Evolutionary conservation across 371 early-diverging fungal genomes (phyloP).

Genomic region (Actinomortierella wolfii): DNA sequence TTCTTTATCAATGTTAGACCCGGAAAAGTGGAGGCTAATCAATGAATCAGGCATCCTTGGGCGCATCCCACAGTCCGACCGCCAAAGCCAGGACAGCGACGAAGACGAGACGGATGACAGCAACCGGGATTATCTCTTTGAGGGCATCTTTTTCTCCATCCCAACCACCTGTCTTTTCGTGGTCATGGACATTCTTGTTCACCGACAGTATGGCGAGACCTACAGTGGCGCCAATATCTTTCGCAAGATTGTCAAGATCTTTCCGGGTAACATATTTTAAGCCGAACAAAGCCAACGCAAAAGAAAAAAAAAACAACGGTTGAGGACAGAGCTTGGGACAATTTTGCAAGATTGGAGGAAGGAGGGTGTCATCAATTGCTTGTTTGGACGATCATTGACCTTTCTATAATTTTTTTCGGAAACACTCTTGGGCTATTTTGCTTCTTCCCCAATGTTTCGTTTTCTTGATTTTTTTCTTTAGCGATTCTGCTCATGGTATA

Average conservation of each 20-base stretch:
- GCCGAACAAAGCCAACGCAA: background rate
- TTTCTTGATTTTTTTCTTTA: constrained; percentile 33
- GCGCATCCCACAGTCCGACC: constrained; percentile 34
- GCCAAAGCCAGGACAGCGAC: background rate
- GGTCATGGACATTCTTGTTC: constrained; percentile 63
- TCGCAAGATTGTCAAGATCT: constrained; percentile 47
- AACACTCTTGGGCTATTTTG: too few species aligned
- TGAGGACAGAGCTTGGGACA: background rate
- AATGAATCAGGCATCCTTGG: constrained; percentile 56
- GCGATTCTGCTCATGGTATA: constrained; percentile 60
- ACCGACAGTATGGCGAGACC: constrained; percentile 59
- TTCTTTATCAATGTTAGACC: constrained; percentile 8
- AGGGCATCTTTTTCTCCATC: constrained; percentile 59
- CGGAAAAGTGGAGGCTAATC: constrained; percentile 56
- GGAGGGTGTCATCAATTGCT: background rate
- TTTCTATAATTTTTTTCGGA: background rate
- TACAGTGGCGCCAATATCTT: constrained; percentile 50
- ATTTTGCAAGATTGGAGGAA: too few species aligned
- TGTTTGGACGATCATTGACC: background rate
- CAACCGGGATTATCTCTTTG: constrained; percentile 54
- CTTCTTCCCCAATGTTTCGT: too few species aligned
- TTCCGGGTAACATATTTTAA: constrained; percentile 68
- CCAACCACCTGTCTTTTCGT: constrained; percentile 60
- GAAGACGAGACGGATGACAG: constrained; percentile 8
- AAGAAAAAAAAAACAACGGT: background rate